Evolutionary conservation across 345 rosid species (phyloP), one percentile per base, ranked within the genome.

Genomic region (Pugionium cornutum): DNA sequence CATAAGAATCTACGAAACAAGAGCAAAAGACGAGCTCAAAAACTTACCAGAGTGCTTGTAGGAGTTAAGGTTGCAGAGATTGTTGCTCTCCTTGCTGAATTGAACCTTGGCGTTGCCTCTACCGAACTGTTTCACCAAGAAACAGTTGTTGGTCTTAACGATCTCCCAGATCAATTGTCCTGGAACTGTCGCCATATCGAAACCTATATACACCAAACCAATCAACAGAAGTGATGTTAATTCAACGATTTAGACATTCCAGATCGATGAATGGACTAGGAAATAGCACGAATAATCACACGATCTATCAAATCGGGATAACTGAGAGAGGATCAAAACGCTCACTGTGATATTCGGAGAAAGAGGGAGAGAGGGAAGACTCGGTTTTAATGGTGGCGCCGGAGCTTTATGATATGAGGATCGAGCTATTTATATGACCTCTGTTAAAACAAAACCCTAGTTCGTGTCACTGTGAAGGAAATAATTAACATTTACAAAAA

Each of bases 71-170:
- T 88, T 88, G 80, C 68, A 79, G 54, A 88, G 89, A 51, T 88
- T 88, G 80, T 88, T 88, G 28, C 56, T 59, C 75, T 88, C 96
- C 44, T 84, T 88, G 80, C 96, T 88, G 67, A 88, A 88, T 69
- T 60, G 82, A 6, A 86, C 57, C 49, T 80, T 58, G 1, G 89
- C 81, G 46, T 73, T 75, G 54, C 96, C 96, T 39, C 82, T 72
- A 0, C 91, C 91, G 27, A 88, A 18, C 18, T 18, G 18, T 18
- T 18, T 18, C 18, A 18, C 18, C 18, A 18, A 18, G 18, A 18
- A 18, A 29, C 71, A 86, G 63, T 84, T 88, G 84, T 84, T 86
- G 5, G 53, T 84, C 83, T 88, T 88, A 59, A 88, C 87, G 3
- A 86, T 79, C 86, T 88, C 89, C 96, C 92, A 88, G 46, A 88